phyloP scores from a whole-genome alignment of 768 basidiomycete genomes.

The Epithele typhae region DNA sequence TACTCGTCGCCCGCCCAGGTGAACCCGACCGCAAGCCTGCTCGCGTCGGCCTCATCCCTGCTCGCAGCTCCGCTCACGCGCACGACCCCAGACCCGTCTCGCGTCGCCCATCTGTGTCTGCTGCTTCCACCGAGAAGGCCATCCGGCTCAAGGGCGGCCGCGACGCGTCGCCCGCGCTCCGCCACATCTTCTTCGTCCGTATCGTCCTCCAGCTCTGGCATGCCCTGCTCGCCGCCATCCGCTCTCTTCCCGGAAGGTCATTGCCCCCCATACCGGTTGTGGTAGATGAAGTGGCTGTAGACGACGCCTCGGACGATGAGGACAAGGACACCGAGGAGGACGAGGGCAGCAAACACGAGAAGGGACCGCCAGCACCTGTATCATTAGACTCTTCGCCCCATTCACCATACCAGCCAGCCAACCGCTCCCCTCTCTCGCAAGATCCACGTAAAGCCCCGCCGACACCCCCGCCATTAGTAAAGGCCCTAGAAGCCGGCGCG shows the following conservation, averaged over 20 bases:
- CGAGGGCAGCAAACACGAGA: slow-evolving; percentile 30
- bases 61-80: slow-evolving; percentile 10
- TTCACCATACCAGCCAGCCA: slow-evolving; percentile 19
- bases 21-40: slow-evolving; percentile 19
- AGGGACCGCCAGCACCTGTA: slow-evolving; percentile 18
- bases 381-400: slow-evolving; percentile 21
- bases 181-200: slow-evolving; percentile 68
- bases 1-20: slow-evolving; percentile 59
- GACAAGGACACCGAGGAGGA: slow-evolving; percentile 34
- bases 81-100: slow-evolving; percentile 12
- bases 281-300: slow-evolving; percentile 23
- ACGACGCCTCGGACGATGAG: slow-evolving; percentile 27
- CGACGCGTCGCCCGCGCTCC: slow-evolving; percentile 16
- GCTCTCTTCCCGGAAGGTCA: slow-evolving; percentile 31
- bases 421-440: slow-evolving; percentile 24
- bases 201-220: slow-evolving; percentile 68
- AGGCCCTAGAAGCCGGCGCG: background rate
- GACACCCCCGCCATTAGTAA: slow-evolving; percentile 3
- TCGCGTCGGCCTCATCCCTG: slow-evolving; percentile 10
- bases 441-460: too few relatives aligned
- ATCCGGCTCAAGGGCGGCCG: slow-evolving; percentile 8
- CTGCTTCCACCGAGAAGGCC: slow-evolving; percentile 23
- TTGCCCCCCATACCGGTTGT: slow-evolving; percentile 12
- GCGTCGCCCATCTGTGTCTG: slow-evolving; percentile 23
- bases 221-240: slow-evolving; percentile 58